These are phyloP conservation scores for Sclerotinia subarctica DNA, from an alignment of 2,329 filamentous ascomycete species.

Conservation along the genomic window DNA sequence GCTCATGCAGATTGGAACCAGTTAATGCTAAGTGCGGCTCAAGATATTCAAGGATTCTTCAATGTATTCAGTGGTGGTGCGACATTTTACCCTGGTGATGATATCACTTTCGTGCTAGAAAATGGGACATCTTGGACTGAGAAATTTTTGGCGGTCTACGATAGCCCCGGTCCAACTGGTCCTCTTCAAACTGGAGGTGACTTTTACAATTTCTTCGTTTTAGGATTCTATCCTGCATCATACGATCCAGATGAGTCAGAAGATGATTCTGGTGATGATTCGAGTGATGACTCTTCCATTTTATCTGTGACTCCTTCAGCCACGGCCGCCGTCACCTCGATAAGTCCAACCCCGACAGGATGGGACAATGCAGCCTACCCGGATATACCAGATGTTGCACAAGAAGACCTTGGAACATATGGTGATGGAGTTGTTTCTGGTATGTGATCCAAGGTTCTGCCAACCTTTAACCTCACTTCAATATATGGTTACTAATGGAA, in stretches of 20 bases:
- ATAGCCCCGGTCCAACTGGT: slow-evolving; percentile 32
- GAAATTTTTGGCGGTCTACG: slow-evolving; percentile 38
- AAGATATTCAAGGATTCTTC: slow-evolving; percentile 38
- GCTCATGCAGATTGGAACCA: slow-evolving; percentile 42
- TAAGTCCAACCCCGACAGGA: neutral
- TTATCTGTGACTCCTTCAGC: slow-evolving; percentile 1
- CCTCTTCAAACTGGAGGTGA: slow-evolving; percentile 33
- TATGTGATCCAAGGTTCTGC: neutral
- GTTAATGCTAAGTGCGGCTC: slow-evolving; percentile 28
- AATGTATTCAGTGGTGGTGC: slow-evolving; percentile 37
- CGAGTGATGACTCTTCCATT: neutral
- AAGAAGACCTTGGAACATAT: slow-evolving; percentile 28
- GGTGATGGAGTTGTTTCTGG: slow-evolving; percentile 28
- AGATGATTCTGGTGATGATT: slow-evolving; percentile 11
- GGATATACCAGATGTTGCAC: slow-evolving; percentile 23
- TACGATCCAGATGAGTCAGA: slow-evolving; percentile 21
- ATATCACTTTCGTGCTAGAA: slow-evolving; percentile 39
- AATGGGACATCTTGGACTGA: slow-evolving; percentile 40
- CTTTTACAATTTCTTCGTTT: slow-evolving; percentile 35
- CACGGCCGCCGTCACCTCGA: neutral
- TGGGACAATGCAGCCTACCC: slow-evolving; percentile 28
- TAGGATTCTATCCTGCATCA: slow-evolving; percentile 29
- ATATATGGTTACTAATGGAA: neutral
- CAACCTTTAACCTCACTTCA: neutral
- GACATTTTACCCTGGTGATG: slow-evolving; percentile 41